A percentile compares a stretch with the other conserved stretches of the same genome.
phyloP scores from a whole-genome alignment of 371 early-diverging fungal species.

The Capillidium heterosporum region DNA sequence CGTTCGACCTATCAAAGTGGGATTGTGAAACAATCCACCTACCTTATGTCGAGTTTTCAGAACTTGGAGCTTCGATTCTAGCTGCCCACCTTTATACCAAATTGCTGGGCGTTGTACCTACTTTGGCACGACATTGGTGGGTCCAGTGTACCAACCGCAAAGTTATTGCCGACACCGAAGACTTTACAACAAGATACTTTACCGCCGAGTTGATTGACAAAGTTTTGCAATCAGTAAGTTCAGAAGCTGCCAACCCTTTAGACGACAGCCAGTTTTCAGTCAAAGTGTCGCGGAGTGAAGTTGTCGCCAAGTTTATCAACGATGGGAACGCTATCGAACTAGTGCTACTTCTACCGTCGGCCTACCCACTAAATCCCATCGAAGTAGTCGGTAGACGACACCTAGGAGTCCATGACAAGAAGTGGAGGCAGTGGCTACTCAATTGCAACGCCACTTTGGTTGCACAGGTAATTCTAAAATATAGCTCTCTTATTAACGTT shows the following conservation, averaged over 20 bases:
- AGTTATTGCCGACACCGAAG: slow-evolving; percentile 44
- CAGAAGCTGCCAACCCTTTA: slow-evolving; percentile 11
- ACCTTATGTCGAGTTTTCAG: slow-evolving; percentile 22
- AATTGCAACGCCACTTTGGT: slow-evolving; percentile 57
- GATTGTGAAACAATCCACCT: slow-evolving; percentile 40
- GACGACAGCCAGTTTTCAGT: slow-evolving; percentile 42
- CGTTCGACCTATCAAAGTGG: slow-evolving; percentile 57
- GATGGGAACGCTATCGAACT: slow-evolving; percentile 80
- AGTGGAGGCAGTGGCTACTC: slow-evolving; percentile 84
- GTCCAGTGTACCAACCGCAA: slow-evolving; percentile 62
- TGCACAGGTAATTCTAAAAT: slow-evolving; percentile 20
- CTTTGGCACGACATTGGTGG: slow-evolving; percentile 70
- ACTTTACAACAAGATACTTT: slow-evolving; percentile 43
- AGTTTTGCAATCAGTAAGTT: slow-evolving; percentile 25
- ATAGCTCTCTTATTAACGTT: not conserved
- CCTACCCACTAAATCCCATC: slow-evolving; percentile 67
- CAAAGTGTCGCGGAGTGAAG: slow-evolving; percentile 48
- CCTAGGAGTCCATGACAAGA: slow-evolving; percentile 67
- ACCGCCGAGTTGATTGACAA: slow-evolving; percentile 38
- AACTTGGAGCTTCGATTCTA: slow-evolving; percentile 39
- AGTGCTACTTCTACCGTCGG: slow-evolving; percentile 51
- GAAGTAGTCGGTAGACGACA: slow-evolving; percentile 57
- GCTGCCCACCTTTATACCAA: slow-evolving; percentile 55
- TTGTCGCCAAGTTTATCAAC: slow-evolving; percentile 53
- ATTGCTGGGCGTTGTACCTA: slow-evolving; percentile 39